Evolutionary conservation across 257 asterid genomes (phyloP), one percentile per base, ranked within the genome.

Genomic region (Solanum tarapatanum): DNA sequence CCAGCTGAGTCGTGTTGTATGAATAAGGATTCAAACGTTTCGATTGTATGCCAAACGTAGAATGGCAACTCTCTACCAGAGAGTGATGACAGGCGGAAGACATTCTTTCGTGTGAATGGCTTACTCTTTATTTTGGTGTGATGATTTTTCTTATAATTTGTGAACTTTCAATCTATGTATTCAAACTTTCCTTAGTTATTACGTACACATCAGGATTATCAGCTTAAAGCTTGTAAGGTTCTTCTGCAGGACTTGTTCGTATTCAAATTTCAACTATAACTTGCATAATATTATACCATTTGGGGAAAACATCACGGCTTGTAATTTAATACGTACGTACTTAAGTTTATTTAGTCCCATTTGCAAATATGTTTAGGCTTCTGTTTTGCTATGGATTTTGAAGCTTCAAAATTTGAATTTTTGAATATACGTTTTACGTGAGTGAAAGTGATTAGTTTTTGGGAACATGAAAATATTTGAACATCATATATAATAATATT

Each of bases 1-100:
- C 74, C 84, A 83, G 86, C 90, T 83, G 86, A 84, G 85, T 85
- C 87, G 24, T 73, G 66, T 75, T 84, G 87, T 87, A 51, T 80
- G 88, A 86, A 80, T 32, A 64, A 69, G 19, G 30, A 33, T n/a
- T 84, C 87, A 51, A 51, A 51, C 62, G 23, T 51, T 51, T 16
- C 0, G 37, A 35, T 80, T 28, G 69, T 16, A 45, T 45, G 85
- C 85, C 33, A 82, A 79, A 82, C 69, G 69, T 82, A 82, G 32
- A 76, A 82, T 82, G 85, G 43, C 43, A 30, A 45, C 43, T 48
- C 69, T 48, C 28, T 30, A 19, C 39, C 11, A 30, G 24, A 8
- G 23, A 39, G 84, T 43, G 35, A 51, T 51, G 23, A 16, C 37
- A 26, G 66, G 14, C 37, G 60, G 33, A 39, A 76, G 60, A 9